Evolutionary conservation across 2,329 filamentous ascomycete species (phyloP), one percentile per base, ranked within the genome.

Genomic region (Colletotrichum sp.): DNA sequence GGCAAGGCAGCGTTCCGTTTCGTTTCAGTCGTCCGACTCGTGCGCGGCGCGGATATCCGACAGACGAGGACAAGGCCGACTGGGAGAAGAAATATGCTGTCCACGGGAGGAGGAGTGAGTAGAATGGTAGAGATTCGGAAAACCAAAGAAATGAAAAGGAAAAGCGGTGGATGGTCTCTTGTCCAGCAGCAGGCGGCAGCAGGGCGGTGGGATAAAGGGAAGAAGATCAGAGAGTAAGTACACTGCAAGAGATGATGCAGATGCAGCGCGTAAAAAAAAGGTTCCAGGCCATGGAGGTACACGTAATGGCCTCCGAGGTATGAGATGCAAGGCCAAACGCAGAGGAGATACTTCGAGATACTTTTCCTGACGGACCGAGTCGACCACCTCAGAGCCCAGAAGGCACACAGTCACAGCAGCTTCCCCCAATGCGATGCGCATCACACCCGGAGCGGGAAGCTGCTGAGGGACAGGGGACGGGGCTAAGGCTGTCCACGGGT

Each of bases 21-120:
- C 68, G 68, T 70, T 70, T 70, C 68, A 70, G 68, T 63, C 36
- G 63, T 49, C 65, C 65, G 65, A 68, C 65, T 36, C 68, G 34
- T 70, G 66, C 49, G 30, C 44, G 66, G 49, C 30, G 49, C n/a
- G 66, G 22, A 69, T 69, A 59, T 57, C 49, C 61, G 71, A 59
- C 30, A 55, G 27, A 32, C 12, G 16, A 30, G 15, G 39, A 19
- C 16, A 57, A 70, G 57, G 67, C 32, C 22, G 49, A 49, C 39
- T n/a, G 39, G 39, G 39, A n/a, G 39, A 34, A 67, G 52, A 67
- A 29, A 32, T 44, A 16, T 65, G 39, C 16, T 8, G 22, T 36
- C 16, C 22, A 16, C 19, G 8, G 34, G 44, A n/a, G 7, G 19
- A 70, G 22, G 57, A 25, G 25, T 25, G 27, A 11, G 16, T 5